Conservation (phyloP, 305 asterid genomes). For the Rubia peregrina region DNA sequence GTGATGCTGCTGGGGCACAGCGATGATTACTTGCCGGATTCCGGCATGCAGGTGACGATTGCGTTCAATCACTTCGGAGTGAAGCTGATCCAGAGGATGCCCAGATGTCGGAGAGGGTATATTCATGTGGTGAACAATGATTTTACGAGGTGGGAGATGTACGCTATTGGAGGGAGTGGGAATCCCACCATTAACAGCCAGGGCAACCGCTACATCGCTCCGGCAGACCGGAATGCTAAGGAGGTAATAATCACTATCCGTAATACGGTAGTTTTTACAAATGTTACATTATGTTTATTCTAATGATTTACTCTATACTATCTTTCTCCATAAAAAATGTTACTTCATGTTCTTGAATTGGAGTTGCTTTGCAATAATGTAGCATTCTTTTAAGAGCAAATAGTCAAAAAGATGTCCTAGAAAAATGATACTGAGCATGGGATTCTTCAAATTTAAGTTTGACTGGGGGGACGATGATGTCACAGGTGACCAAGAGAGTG, state of each 20-base stretch:
- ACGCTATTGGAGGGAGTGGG: slow-evolving; percentile 97
- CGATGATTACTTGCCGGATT: slow-evolving; percentile 70
- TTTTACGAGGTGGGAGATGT: slow-evolving; percentile 95
- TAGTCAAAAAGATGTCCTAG: not conserved
- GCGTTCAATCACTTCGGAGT: slow-evolving; percentile 76
- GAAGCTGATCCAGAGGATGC: slow-evolving; percentile 83
- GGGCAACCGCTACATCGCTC: slow-evolving; percentile 86
- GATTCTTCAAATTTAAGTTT: not conserved
- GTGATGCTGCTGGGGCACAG: slow-evolving; percentile 86
- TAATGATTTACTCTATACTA: too few species aligned
- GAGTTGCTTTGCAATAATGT: too few species aligned
- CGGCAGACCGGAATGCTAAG: slow-evolving; percentile 69
- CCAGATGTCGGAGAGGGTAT: slow-evolving; percentile 86
- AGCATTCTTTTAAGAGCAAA: too few species aligned
- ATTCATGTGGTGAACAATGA: slow-evolving; percentile 91
- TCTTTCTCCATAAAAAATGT: too few species aligned
- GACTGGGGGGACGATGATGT: slow-evolving; percentile 1
- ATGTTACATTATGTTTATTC: too few species aligned
- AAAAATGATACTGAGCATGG: slow-evolving; percentile 6
- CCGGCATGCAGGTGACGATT: slow-evolving; percentile 98
- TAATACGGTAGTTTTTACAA: too few species aligned
- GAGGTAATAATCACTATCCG: slow-evolving; percentile 37
- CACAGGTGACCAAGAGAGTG: slow-evolving; percentile 77
- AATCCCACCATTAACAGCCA: slow-evolving; percentile 97
- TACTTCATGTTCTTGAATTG: too few species aligned